Evolutionary conservation across 768 basidiomycete species (phyloP), one percentile per base, ranked within the genome.

Genomic region (Suillus subaureus): DNA sequence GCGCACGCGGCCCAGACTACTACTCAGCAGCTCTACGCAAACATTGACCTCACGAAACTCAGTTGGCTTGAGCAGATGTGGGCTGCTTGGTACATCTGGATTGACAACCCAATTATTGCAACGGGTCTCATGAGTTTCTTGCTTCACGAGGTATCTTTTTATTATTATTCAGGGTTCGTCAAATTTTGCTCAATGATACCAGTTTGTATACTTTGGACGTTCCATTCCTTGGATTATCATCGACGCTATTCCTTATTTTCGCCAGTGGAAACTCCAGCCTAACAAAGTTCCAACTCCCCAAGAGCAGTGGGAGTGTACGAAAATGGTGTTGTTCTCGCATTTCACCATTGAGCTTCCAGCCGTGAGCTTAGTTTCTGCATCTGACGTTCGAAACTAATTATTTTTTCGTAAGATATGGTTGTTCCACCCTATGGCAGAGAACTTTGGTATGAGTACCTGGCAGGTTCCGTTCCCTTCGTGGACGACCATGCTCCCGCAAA

Each of bases 151-250:
- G 95, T 97, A 61, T 62, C 4, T 92, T 75, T 16, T 9, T 43
- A 31, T 55, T 40, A 8, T 67, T 26, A 5, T 23, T 70, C 23
- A 64, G 63, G 6, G 26, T 60, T 31, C 12, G 18, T 60, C 12
- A 11, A n/a, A 4, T n/a, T 33, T 35, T 21, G 26, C 61, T 61
- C 26, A 60, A 26, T 16, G 13, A 13, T 31, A 28, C 12, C 67
- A 97, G 96, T 78, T 95, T 72, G 94, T 98, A 11, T 99, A 99
- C 81, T 99, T 99, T 73, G 97, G 97, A 45, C 92, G 97, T 28
- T 90, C 90, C 69, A 77, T 99, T 21, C 97, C 96, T 0, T 97
- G 95, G 94, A 91, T 98, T 70, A 92, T 97, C 78, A 90, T 98
- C 75, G 97, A 99, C 78, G 81, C 89, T 2, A 93, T 96, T 40